Percentiles rank a stretch among this genome's conserved stretches.
These are phyloP conservation scores for Aspergillus sp. DNA, from an alignment of 2,329 filamentous ascomycete species.

Conservation along the genomic window DNA sequence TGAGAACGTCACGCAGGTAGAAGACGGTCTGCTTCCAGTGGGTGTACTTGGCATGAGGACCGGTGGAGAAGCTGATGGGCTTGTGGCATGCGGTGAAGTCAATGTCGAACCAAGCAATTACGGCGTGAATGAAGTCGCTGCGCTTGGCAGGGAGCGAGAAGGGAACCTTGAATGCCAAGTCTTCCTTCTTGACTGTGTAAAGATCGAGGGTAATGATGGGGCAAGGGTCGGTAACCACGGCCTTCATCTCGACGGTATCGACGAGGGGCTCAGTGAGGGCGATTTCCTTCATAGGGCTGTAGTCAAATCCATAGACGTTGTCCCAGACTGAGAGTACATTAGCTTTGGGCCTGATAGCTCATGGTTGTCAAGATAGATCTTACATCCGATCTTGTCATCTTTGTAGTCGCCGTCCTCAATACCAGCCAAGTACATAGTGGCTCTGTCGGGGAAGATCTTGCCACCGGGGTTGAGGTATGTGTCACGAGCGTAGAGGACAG, in stretches of 20 bases:
- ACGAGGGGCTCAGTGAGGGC: constrained; percentile 94
- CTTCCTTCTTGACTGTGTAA: constrained; percentile 78
- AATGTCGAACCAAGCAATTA: constrained; percentile 99
- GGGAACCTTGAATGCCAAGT: constrained; percentile 76
- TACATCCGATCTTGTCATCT: constrained; percentile 99
- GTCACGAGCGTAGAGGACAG: constrained; percentile 93
- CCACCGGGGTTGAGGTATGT: constrained; percentile 81
- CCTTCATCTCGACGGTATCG: constrained; percentile 96
- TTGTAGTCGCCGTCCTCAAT: constrained; percentile 99
- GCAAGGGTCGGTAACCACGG: constrained; percentile 87
- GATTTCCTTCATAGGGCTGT: constrained; percentile 85
- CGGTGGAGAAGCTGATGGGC: constrained; percentile 92
- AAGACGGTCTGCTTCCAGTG: constrained; percentile 99
- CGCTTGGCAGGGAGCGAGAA: constrained; percentile 75
- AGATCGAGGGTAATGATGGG: constrained; percentile 84
- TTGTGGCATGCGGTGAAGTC: constrained; percentile 98
- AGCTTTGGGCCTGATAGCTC: constrained; percentile 8
- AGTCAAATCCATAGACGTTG: constrained; percentile 98
- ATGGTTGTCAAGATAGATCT: constrained; percentile 37
- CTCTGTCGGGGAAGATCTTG: constrained; percentile 98
- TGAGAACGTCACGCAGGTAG: constrained; percentile 90
- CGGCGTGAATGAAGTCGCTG: constrained; percentile 90
- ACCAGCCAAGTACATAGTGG: constrained; percentile 91
- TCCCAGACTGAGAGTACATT: constrained; percentile 76
- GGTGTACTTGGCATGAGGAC: constrained; percentile 97